These are phyloP conservation scores for Phytopythium litorale DNA, from an alignment of 352 stramenopile genomes.

Conservation along the genomic window DNA sequence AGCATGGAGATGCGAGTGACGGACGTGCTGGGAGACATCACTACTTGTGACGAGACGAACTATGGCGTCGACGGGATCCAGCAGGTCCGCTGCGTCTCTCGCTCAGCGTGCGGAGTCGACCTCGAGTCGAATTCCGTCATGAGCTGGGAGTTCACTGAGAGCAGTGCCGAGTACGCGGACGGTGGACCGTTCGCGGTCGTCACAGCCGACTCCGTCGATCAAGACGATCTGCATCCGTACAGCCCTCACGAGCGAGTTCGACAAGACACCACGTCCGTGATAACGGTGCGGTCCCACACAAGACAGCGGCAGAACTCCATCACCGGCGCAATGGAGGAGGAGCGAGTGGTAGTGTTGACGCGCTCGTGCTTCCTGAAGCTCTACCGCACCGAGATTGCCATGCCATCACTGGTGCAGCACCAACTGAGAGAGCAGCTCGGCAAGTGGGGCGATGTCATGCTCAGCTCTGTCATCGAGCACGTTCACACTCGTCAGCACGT, in stretches of 20 bases:
- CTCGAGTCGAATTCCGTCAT: constrained; percentile 36
- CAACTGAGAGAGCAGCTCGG: constrained; percentile 33
- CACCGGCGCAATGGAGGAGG: constrained; percentile 5
- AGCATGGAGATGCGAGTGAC: constrained; percentile 57
- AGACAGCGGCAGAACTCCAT: constrained; percentile 7
- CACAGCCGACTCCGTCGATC: constrained; percentile 28
- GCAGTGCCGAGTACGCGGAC: constrained; percentile 13
- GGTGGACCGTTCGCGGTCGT: constrained; percentile 21
- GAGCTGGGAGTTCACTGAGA: constrained; percentile 23
- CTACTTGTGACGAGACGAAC: constrained; percentile 50
- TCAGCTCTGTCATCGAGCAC: constrained; percentile 19
- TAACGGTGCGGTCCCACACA: constrained; percentile 19
- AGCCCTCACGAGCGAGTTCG: constrained; percentile 19
- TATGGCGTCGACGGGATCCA: constrained; percentile 31
- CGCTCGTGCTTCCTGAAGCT: constrained; percentile 27
- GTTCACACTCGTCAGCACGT: constrained; percentile 4
- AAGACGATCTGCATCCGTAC: constrained; percentile 40
- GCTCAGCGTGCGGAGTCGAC: constrained; percentile 23
- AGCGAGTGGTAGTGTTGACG: constrained; percentile 28
- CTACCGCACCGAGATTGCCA: constrained; percentile 10
- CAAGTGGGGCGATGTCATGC: constrained; percentile 42
- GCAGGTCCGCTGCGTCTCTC: constrained; percentile 43
- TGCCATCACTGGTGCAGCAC: constrained; percentile 23
- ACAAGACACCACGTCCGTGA: constrained; percentile 23
- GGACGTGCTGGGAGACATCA: constrained; percentile 46